phyloP scores from a whole-genome alignment of 2,329 filamentous ascomycete species.

The Aspergillus fijiensis region DNA sequence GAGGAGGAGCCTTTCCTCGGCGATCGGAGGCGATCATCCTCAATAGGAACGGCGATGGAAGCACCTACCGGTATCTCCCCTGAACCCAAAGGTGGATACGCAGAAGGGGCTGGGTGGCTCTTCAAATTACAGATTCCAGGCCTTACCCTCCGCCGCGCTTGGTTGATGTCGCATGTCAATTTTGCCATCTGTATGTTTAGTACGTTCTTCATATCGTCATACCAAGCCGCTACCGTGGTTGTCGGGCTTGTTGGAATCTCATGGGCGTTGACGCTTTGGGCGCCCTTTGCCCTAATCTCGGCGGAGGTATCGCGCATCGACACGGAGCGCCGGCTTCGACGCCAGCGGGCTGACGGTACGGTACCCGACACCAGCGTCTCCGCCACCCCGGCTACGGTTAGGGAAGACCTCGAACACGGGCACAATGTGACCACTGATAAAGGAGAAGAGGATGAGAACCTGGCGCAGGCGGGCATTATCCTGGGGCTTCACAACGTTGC shows the following conservation, averaged over 20 bases:
- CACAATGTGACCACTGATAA: constrained; percentile 23
- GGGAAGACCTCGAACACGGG: constrained; percentile 30
- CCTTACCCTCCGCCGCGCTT: constrained; percentile 82
- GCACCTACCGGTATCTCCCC: constrained; percentile 26
- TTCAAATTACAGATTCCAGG: constrained; percentile 71
- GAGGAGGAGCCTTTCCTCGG: constrained; percentile 21
- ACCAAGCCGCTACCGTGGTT: constrained; percentile 70
- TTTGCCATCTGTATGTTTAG: constrained; percentile 79
- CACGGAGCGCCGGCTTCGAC: constrained; percentile 57
- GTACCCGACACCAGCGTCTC: constrained; percentile 5
- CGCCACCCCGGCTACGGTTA: background rate
- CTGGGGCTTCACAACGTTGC: constrained; percentile 95
- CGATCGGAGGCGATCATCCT: constrained; percentile 31
- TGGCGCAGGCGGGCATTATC: constrained; percentile 83
- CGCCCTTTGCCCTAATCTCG: constrained; percentile 91
- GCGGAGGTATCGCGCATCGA: constrained; percentile 86
- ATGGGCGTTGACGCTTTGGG: constrained; percentile 92
- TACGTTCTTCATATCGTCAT: constrained; percentile 73
- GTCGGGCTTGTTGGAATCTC: constrained; percentile 82
- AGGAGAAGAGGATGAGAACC: constrained; percentile 48
- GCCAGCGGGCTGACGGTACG: constrained; percentile 39
- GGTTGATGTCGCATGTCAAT: constrained; percentile 81
- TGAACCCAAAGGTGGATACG: constrained; percentile 6
- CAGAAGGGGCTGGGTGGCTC: constrained; percentile 44
- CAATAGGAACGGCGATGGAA: constrained; percentile 34